Evolutionary conservation across 140 eudicot species (phyloP).

Genomic region (Oenanthe javanica): DNA sequence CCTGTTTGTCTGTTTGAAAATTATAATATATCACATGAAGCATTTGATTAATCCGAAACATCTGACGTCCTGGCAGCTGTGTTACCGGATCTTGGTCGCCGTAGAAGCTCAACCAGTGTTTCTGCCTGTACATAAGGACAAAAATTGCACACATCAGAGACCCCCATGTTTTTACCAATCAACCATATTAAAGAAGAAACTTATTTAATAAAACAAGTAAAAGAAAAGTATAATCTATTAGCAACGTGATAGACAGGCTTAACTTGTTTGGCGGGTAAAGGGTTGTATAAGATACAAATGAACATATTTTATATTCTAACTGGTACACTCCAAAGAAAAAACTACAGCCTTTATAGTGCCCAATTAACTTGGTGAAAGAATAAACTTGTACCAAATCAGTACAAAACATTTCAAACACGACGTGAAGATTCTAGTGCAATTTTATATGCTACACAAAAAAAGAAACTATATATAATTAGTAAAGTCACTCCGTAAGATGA

Average conservation of each 20-base stretch:
- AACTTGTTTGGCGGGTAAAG: not conserved
- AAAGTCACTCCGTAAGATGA: not conserved
- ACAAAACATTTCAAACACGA: constrained; percentile 1
- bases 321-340: not conserved
- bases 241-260: not conserved
- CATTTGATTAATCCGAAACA: constrained; percentile 4
- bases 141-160: not conserved
- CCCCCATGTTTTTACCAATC: not conserved
- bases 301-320: not conserved
- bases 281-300: not conserved
- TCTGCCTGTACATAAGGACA: constrained; percentile 62
- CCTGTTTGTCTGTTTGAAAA: not conserved
- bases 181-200: not conserved
- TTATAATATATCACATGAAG: not conserved
- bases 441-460: not conserved
- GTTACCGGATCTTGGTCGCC: constrained; percentile 91
- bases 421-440: not conserved
- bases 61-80: constrained; percentile 27
- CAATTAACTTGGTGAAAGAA: not conserved
- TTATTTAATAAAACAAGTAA: not conserved
- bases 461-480: not conserved
- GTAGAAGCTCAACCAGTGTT: constrained; percentile 69
- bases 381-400: not conserved
- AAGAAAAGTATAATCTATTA: not conserved
- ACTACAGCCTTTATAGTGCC: not conserved